These are phyloP conservation scores for Rhinocladiella similis DNA, from an alignment of 2,329 filamentous ascomycete genomes.

Conservation along the genomic window DNA sequence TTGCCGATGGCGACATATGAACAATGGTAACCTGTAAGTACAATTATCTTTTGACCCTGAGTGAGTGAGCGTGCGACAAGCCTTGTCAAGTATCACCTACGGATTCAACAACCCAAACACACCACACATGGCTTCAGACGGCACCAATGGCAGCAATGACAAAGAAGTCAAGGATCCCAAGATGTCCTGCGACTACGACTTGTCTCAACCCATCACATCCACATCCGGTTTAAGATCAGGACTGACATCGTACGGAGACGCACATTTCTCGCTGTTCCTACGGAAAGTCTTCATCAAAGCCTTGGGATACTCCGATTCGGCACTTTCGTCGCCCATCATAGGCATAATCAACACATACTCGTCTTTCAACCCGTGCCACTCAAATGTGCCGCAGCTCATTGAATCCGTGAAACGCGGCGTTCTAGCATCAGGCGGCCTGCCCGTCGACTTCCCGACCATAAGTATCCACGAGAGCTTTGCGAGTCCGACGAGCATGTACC, in stretches of 20 bases:
- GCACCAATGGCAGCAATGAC: too few relatives aligned
- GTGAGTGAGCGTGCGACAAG: too few relatives aligned
- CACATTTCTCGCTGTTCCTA: slow-evolving; percentile 73
- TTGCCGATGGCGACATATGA: too few relatives aligned
- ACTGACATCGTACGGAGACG: slow-evolving; percentile 69
- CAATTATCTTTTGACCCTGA: too few relatives aligned
- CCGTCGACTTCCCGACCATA: slow-evolving; percentile 73
- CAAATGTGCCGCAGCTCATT: slow-evolving; percentile 69
- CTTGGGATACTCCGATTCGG: slow-evolving; percentile 70
- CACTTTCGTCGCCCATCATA: slow-evolving; percentile 69
- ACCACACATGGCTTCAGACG: too few relatives aligned
- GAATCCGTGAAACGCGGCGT: slow-evolving; percentile 70
- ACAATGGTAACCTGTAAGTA: too few relatives aligned
- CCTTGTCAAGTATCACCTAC: too few relatives aligned
- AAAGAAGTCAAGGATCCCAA: too few relatives aligned
- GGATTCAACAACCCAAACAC: too few relatives aligned
- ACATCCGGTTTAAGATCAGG: slow-evolving; percentile 61
- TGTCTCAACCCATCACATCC: slow-evolving; percentile 54
- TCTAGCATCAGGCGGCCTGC: slow-evolving; percentile 65
- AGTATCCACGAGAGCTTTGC: slow-evolving; percentile 70
- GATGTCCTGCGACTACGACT: slow-evolving; percentile 54
- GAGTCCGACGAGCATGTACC: slow-evolving; percentile 71
- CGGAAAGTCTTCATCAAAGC: slow-evolving; percentile 78
- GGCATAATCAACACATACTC: slow-evolving; percentile 74
- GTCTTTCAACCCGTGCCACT: slow-evolving; percentile 73